phyloP scores from a whole-genome alignment of 805 yeast species.

The Starmerella asiatica region DNA sequence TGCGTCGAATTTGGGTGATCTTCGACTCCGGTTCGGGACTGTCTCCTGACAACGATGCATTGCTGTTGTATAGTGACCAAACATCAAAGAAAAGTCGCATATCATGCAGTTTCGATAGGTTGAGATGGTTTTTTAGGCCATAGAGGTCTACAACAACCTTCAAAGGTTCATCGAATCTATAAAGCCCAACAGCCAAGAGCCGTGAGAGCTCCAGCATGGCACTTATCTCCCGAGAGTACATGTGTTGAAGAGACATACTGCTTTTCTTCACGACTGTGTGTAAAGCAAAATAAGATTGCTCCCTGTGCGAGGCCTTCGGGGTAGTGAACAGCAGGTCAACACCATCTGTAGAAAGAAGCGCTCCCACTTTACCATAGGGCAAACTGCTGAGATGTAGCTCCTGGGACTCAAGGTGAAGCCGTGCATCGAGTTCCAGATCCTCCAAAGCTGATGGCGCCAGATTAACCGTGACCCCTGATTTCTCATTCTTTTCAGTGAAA shows the following conservation, averaged over 20 bases:
- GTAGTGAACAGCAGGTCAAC: constrained; percentile 42
- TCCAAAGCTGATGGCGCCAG: not conserved
- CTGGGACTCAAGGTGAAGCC: constrained; percentile 55
- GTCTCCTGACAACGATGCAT: not conserved
- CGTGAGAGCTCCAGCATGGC: constrained; percentile 30
- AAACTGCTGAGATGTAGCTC: constrained; percentile 71
- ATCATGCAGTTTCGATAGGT: constrained; percentile 78
- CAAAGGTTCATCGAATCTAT: constrained; percentile 11
- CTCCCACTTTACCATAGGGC: constrained; percentile 86
- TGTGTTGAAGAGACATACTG: constrained; percentile 68
- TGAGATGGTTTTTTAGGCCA: constrained; percentile 43
- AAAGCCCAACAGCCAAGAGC: constrained; percentile 4
- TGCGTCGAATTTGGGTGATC: constrained; percentile 8
- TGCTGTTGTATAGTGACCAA: constrained; percentile 14
- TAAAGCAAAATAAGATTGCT: constrained; percentile 30
- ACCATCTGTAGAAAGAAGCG: constrained; percentile 60
- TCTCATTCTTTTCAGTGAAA: not conserved
- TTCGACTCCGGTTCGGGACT: not conserved
- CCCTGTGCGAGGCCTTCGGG: constrained; percentile 18
- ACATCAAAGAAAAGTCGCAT: constrained; percentile 45
- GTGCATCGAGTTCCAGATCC: constrained; percentile 10
- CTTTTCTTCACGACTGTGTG: constrained; percentile 41
- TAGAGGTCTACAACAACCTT: constrained; percentile 36
- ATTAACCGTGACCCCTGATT: not conserved
- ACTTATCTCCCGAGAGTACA: constrained; percentile 79